Evolutionary conservation across 371 early-diverging fungal genomes (phyloP).

Genomic region (Apophysomyces elegans): DNA sequence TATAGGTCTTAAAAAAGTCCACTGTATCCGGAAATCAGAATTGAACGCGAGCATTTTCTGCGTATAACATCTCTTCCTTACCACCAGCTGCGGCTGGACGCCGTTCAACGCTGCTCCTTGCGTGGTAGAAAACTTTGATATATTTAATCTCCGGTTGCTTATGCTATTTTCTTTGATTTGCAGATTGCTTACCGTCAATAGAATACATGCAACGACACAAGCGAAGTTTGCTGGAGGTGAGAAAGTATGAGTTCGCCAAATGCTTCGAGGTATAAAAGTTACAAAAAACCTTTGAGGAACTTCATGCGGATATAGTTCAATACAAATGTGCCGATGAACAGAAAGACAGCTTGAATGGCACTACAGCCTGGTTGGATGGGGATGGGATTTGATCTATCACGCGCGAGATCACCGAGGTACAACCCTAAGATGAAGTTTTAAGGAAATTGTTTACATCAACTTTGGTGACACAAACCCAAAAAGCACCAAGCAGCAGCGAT

Average conservation of each 20-base stretch:
- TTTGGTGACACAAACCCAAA: conserved; percentile 24
- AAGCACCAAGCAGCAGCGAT: conserved; percentile 34
- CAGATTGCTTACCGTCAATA: conserved; percentile 30
- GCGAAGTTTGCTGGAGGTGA: conserved; percentile 40
- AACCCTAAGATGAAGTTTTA: conserved; percentile 22
- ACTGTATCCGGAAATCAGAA: conserved; percentile 21
- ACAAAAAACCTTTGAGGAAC: conserved; percentile 29
- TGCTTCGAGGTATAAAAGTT: neutral
- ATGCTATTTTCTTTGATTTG: neutral
- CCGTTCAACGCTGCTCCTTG: conserved; percentile 18
- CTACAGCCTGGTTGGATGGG: conserved; percentile 40
- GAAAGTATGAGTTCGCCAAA: neutral
- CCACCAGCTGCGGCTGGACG: conserved; percentile 7
- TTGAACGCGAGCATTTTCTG: neutral
- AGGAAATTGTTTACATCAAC: neutral
- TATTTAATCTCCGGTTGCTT: conserved; percentile 3
- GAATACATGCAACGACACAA: conserved; percentile 40
- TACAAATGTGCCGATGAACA: conserved; percentile 43
- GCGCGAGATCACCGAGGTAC: conserved; percentile 37
- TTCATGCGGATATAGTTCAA: conserved; percentile 39
- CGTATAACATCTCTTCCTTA: neutral
- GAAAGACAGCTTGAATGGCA: conserved; percentile 41
- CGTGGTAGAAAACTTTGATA: conserved; percentile 39
- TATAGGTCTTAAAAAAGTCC: conserved; percentile 42
- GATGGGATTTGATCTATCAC: conserved; percentile 26